Percentiles rank a stretch among this genome's conserved stretches.
Evolutionary conservation across 2,329 filamentous ascomycete genomes (phyloP).

Genomic region (Sordariomycetes sp.): DNA sequence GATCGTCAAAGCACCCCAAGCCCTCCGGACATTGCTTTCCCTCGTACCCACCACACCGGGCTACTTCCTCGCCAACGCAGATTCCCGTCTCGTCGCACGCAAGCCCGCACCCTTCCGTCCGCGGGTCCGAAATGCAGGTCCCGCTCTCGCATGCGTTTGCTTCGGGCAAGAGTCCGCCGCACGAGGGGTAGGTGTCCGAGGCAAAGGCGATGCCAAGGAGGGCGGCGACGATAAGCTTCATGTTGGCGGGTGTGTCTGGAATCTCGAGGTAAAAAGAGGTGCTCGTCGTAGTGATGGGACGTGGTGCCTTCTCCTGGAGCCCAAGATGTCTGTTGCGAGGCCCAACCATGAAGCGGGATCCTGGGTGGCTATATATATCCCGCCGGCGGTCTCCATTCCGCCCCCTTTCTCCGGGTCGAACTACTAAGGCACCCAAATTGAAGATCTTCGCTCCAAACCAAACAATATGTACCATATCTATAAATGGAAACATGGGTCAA

Average conservation of each 20-base stretch:
- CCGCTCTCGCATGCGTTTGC: slow-evolving; percentile 7
- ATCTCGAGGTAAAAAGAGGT: neutral
- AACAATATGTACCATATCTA: neutral
- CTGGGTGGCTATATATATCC: neutral
- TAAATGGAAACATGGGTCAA: slow-evolving; percentile 2
- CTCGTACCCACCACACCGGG: slow-evolving; percentile 9
- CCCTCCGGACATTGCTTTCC: slow-evolving; percentile 7
- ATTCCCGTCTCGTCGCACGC: slow-evolving; percentile 12
- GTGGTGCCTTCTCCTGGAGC: neutral
- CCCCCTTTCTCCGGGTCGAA: neutral
- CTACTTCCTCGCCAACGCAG: slow-evolving; percentile 8
- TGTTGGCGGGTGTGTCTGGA: neutral
- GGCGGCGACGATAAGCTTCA: neutral
- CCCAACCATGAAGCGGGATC: neutral
- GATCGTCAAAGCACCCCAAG: slow-evolving; percentile 8
- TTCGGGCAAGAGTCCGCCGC: slow-evolving; percentile 9
- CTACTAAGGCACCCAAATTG: neutral
- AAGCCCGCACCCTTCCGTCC: slow-evolving; percentile 8
- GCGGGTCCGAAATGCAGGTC: slow-evolving; percentile 11
- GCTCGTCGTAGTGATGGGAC: too few species aligned
- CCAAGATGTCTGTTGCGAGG: neutral
- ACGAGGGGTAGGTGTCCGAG: slow-evolving; percentile 7
- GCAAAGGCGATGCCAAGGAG: neutral
- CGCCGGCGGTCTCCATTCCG: neutral
- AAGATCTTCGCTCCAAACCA: neutral